A percentile compares a stretch with the other conserved stretches of the same genome.
Evolutionary conservation across 1,139 yeast species (phyloP).

Genomic region (Magnusiomyces starmeri): DNA sequence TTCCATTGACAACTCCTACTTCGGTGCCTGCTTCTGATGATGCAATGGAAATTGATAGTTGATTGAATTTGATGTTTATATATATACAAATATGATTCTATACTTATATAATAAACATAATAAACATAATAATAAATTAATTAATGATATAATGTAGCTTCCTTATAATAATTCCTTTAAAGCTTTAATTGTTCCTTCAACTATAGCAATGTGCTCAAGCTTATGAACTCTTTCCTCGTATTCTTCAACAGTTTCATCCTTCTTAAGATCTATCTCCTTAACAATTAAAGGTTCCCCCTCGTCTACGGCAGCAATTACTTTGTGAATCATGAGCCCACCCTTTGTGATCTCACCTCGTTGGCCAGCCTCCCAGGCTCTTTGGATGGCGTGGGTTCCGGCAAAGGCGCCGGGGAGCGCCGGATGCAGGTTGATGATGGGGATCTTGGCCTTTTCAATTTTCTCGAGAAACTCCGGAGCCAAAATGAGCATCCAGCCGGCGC

Average conservation of each 20-base stretch:
- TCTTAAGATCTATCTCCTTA: conserved; percentile 60
- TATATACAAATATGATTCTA: not conserved
- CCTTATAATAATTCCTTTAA: conserved; percentile 33
- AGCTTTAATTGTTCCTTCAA: conserved; percentile 73
- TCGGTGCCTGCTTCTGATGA: conserved; percentile 39
- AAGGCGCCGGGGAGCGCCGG: conserved; percentile 97
- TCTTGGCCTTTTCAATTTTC: conserved; percentile 52
- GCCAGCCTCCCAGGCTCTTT: conserved; percentile 92
- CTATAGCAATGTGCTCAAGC: conserved; percentile 83
- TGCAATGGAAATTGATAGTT: conserved; percentile 72
- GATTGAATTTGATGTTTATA: conserved; percentile 14
- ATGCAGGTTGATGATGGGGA: conserved; percentile 84
- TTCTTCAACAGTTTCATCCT: conserved; percentile 67
- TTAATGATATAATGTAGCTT: not conserved
- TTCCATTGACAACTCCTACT: conserved; percentile 21
- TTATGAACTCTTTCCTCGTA: conserved; percentile 82
- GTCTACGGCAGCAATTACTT: conserved; percentile 90
- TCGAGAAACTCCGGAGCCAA: conserved; percentile 67
- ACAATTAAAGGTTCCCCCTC: conserved; percentile 85
- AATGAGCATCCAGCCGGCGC: conserved; percentile 98
- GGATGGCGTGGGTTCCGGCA: conserved; percentile 95
- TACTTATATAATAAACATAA: not conserved
- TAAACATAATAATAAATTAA: not conserved
- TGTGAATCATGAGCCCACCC: conserved; percentile 97
- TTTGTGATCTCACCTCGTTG: conserved; percentile 64